These are phyloP conservation scores for Skeletonema tropicum DNA, from an alignment of 108 stramenopile species.

Conservation along the genomic window DNA sequence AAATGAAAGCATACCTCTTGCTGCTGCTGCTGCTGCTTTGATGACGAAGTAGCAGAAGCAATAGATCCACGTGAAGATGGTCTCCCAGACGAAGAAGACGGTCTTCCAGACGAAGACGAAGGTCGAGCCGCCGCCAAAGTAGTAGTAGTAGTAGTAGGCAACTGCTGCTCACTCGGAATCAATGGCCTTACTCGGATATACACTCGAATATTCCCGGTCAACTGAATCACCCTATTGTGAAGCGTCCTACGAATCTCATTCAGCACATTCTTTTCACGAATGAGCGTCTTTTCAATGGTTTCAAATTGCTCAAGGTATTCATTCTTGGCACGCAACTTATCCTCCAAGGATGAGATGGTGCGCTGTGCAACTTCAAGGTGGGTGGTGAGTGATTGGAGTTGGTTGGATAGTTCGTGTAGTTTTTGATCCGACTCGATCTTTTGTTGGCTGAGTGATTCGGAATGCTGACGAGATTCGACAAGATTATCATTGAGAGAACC, in stretches of 20 bases:
- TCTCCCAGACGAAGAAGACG: conserved; percentile 4
- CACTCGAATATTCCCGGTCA: conserved; percentile 86
- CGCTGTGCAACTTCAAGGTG: conserved; percentile 25
- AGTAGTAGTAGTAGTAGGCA: not conserved
- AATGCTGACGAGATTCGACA: conserved; percentile 24
- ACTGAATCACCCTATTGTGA: conserved; percentile 80
- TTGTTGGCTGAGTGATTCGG: conserved; percentile 4
- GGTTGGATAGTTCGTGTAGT: conserved; percentile 15
- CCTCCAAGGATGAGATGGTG: conserved; percentile 21
- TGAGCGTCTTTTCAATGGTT: conserved; percentile 66
- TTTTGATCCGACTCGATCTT: conserved; percentile 28
- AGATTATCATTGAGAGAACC: conserved; percentile 17
- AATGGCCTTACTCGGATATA: conserved; percentile 84
- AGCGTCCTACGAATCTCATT: conserved; percentile 73
- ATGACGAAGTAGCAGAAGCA: not conserved
- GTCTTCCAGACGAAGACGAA: conserved; percentile 13
- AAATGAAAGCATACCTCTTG: conserved; percentile 57
- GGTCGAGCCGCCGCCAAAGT: conserved; percentile 5
- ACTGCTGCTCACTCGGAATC: conserved; percentile 36
- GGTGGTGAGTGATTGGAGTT: conserved; percentile 24
- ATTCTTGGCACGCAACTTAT: conserved; percentile 31
- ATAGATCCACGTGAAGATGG: conserved; percentile 18
- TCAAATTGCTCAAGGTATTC: conserved; percentile 54
- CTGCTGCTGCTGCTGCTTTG: not conserved
- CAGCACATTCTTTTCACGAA: conserved; percentile 57